phyloP scores from a whole-genome alignment of 257 asterid genomes.

The Solanum clarkiae region DNA sequence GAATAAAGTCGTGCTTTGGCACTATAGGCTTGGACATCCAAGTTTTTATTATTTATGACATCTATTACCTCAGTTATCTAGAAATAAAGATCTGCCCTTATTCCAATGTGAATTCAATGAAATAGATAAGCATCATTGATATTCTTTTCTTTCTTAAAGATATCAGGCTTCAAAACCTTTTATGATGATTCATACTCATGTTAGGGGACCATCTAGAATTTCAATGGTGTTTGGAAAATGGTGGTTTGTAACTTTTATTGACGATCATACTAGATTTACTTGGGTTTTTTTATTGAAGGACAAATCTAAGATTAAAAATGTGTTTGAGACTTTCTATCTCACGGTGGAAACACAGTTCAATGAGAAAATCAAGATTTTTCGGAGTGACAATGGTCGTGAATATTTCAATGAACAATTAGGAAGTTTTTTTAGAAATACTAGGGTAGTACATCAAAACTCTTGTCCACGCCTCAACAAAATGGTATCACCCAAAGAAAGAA shows the following conservation, averaged over 20 bases:
- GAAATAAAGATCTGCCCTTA: background rate
- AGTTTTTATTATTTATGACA: background rate
- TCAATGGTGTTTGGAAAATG: no score
- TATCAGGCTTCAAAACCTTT: no score
- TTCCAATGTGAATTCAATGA: background rate
- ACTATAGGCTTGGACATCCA: background rate
- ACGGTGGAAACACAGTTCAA: background rate
- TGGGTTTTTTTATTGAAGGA: no score
- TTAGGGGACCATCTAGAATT: no score
- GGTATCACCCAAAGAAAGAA: background rate
- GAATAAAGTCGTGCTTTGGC: background rate
- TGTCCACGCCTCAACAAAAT: background rate
- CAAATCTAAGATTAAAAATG: background rate
- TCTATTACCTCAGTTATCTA: background rate
- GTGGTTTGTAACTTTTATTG: no score
- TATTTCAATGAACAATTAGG: background rate
- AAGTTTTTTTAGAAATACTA: background rate
- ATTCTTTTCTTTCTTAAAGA: no score
- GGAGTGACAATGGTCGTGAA: background rate
- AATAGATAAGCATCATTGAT: no score
- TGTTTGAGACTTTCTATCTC: background rate
- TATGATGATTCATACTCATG: no score
- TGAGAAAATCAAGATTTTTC: background rate
- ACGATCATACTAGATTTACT: no score
- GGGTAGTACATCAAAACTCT: background rate